Conservation (phyloP, 805 yeast species). For the Teunomyces kruisii region DNA sequence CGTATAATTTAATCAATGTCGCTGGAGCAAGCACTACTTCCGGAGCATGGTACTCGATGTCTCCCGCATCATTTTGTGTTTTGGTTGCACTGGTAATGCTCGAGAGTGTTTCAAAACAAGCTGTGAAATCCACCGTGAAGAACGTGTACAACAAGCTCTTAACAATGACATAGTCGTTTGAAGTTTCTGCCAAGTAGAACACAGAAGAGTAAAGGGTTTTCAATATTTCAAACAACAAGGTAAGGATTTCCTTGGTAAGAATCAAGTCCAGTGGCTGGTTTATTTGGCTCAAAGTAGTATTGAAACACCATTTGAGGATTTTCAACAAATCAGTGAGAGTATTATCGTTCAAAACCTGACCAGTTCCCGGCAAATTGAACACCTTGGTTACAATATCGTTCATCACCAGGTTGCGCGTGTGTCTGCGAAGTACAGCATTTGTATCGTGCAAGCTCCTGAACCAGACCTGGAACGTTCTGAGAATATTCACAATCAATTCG, state of each 20-base stretch:
- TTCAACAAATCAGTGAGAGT: constrained; percentile 16
- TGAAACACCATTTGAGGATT: constrained; percentile 17
- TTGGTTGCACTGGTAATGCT: constrained; percentile 10
- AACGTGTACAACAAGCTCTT: constrained; percentile 24
- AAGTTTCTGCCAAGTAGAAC: constrained; percentile 10
- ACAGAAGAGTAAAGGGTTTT: constrained; percentile 18
- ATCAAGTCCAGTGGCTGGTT: constrained; percentile 12
- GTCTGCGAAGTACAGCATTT: constrained; percentile 5
- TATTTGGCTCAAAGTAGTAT: constrained; percentile 13
- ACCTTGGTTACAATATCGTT: constrained; percentile 15
- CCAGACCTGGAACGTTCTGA: constrained; percentile 22
- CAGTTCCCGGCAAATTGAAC: constrained; percentile 19
- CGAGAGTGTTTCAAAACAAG: constrained; percentile 17
- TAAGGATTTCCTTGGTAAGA: constrained; percentile 26
- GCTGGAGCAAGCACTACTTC: constrained; percentile 26
- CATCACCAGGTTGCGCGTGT: neutral
- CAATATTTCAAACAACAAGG: constrained; percentile 25
- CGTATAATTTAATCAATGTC: constrained; percentile 24
- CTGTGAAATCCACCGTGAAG: constrained; percentile 22
- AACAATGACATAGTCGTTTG: constrained; percentile 17
- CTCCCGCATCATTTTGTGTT: neutral
- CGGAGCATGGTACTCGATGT: constrained; percentile 13
- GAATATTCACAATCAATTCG: constrained; percentile 23
- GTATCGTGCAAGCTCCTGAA: constrained; percentile 16
- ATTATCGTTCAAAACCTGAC: constrained; percentile 12